Conservation (phyloP, 768 basidiomycete genomes). For the Sporobolomyces pararoseus region DNA sequence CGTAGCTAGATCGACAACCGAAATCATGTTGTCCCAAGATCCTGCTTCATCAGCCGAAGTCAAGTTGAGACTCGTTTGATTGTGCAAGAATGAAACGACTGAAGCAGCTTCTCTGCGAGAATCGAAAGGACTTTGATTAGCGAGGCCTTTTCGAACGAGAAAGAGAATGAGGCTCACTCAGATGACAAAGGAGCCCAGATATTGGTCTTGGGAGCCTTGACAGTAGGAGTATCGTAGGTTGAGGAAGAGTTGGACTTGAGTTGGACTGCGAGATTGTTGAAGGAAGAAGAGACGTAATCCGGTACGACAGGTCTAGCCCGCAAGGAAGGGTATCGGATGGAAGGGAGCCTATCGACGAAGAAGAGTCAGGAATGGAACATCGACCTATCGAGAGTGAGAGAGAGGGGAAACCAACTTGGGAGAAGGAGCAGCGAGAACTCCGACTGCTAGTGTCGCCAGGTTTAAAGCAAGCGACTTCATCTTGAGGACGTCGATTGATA, state of each 20-base stretch:
- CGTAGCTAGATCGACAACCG: conserved; percentile 27
- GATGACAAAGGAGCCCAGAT: conserved; percentile 27
- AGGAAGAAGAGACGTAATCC: background rate
- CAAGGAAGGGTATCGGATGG: background rate
- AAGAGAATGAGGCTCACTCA: background rate
- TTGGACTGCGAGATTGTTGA: background rate
- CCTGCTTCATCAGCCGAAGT: conserved; percentile 31
- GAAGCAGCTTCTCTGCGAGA: conserved; percentile 30
- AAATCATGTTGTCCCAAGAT: conserved; percentile 38
- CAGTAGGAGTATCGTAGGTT: conserved; percentile 1
- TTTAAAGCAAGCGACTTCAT: conserved; percentile 5
- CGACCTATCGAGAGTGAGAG: background rate
- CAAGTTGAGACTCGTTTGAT: conserved; percentile 41
- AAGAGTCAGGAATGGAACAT: no score
- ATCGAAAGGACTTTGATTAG: no score
- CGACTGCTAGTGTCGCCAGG: background rate
- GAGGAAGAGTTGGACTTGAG: background rate
- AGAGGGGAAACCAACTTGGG: conserved; percentile 5
- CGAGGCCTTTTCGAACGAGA: background rate
- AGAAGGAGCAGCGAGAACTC: background rate
- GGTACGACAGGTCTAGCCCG: background rate
- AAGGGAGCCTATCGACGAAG: background rate
- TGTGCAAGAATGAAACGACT: conserved; percentile 38
- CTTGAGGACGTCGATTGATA: background rate
- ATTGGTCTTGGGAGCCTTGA: conserved; percentile 32